Evolutionary conservation across 495 filamentous ascomycete species (phyloP).

Genomic region (Aspergillus sclerotioniger): DNA sequence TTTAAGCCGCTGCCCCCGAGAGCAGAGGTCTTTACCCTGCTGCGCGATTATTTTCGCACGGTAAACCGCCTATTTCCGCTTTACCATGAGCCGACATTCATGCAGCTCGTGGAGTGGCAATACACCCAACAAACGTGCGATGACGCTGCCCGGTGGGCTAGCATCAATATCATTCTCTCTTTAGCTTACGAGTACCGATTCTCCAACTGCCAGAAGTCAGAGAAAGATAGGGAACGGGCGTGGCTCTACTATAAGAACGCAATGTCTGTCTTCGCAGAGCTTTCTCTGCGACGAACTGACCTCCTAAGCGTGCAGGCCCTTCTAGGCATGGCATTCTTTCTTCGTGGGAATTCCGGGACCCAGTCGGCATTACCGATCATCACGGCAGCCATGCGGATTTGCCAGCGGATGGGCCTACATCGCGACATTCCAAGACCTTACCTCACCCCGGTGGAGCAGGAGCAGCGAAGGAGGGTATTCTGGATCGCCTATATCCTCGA

Average conservation of each 20-base stretch:
- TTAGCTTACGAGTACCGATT: conserved; percentile 86
- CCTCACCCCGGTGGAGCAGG: conserved; percentile 76
- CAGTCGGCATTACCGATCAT: conserved; percentile 87
- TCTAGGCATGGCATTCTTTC: conserved; percentile 89
- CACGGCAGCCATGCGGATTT: conserved; percentile 83
- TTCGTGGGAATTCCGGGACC: conserved; percentile 91
- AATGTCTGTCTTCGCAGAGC: conserved; percentile 82
- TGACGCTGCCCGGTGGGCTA: conserved; percentile 95
- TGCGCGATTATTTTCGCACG: conserved; percentile 90
- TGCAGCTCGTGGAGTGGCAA: conserved; percentile 90
- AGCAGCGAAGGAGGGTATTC: conserved; percentile 88
- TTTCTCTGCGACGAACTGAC: conserved; percentile 91
- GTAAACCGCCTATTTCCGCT: conserved; percentile 97
- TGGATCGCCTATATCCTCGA: conserved; percentile 97
- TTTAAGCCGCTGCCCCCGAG: conserved; percentile 78
- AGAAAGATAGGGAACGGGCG: conserved; percentile 84
- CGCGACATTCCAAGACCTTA: conserved; percentile 83
- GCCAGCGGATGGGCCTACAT: conserved; percentile 93
- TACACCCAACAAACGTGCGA: conserved; percentile 89
- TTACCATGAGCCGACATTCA: conserved; percentile 93
- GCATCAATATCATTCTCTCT: conserved; percentile 86
- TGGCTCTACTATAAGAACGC: conserved; percentile 96
- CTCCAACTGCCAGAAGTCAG: conserved; percentile 80
- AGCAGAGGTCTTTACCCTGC: conserved; percentile 71
- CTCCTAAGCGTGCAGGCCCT: conserved; percentile 91